Evolutionary conservation across 805 yeast genomes (phyloP).

Genomic region (Ogataea paraovalis): DNA sequence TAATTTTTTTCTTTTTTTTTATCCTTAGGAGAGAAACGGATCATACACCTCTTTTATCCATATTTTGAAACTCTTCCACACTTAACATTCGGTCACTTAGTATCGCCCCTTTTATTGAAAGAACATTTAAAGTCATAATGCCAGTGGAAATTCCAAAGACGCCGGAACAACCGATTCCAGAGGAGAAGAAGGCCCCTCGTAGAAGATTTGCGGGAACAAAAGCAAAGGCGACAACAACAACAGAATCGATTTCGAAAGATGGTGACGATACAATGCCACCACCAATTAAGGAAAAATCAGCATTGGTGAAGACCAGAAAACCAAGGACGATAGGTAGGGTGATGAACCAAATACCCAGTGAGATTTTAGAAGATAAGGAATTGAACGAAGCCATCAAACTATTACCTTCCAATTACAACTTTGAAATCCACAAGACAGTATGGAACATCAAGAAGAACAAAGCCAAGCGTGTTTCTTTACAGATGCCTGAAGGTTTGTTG

Average conservation of each 20-base stretch:
- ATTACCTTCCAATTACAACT: constrained; percentile 88
- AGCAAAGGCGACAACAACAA: neutral
- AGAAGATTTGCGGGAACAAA: constrained; percentile 30
- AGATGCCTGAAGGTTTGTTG: constrained; percentile 95
- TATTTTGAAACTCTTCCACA: neutral
- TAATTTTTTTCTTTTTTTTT: neutral
- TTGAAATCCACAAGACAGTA: constrained; percentile 92
- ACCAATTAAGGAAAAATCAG: neutral
- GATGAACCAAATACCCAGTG: constrained; percentile 84
- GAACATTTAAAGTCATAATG: neutral
- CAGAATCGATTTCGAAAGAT: constrained; percentile 2
- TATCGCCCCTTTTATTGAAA: no score
- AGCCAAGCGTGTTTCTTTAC: constrained; percentile 85
- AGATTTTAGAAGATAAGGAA: constrained; percentile 73
- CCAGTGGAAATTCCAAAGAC: constrained; percentile 1
- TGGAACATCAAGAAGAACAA: constrained; percentile 79
- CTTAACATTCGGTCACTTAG: no score
- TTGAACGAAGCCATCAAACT: constrained; percentile 79
- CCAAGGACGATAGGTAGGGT: constrained; percentile 50
- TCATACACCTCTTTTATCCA: no score
- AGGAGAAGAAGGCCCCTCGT: constrained; percentile 10
- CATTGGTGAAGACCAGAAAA: constrained; percentile 20
- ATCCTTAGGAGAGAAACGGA: neutral
- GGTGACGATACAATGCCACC: constrained; percentile 1
- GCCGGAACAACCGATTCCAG: neutral